Conservation (phyloP, 2,329 filamentous ascomycete species). For the Diaporthe sp. region DNA sequence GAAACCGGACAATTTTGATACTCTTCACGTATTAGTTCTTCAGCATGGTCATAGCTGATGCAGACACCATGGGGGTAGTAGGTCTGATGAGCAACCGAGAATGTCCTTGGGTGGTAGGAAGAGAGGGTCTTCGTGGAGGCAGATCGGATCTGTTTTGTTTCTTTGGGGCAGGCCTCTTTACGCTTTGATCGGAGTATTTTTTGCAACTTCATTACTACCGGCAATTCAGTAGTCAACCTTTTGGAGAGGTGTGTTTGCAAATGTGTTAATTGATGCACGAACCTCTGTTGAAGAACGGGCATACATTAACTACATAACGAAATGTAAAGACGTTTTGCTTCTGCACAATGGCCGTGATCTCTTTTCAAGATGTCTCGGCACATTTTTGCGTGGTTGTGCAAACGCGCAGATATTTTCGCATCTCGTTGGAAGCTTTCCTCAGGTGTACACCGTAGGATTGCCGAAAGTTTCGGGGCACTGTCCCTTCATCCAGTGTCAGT, state of each 20-base stretch:
- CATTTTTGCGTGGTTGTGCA: not conserved
- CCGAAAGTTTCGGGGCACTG: not conserved
- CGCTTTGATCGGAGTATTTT: not conserved
- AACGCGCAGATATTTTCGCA: not conserved
- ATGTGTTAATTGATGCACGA: not conserved
- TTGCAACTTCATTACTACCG: not conserved
- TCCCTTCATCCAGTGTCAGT: not conserved
- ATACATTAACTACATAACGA: not conserved
- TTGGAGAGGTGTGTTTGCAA: not conserved
- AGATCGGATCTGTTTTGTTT: not conserved
- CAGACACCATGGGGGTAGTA: not conserved
- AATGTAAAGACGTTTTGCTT: not conserved
- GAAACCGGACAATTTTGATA: not conserved
- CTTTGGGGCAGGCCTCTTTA: not conserved
- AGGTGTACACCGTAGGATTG: not conserved
- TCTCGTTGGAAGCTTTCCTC: not conserved
- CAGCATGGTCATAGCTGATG: too few relatives aligned
- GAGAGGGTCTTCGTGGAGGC: too few relatives aligned
- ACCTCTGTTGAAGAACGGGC: not conserved
- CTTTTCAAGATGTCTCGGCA: not conserved
- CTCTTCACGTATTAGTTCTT: not conserved
- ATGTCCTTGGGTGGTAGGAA: not conserved
- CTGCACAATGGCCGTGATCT: not conserved
- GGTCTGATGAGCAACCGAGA: too few relatives aligned
- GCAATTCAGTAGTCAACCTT: not conserved